Conservation (phyloP, 2,329 filamentous ascomycete species). For the Pseudonectria buxi region DNA sequence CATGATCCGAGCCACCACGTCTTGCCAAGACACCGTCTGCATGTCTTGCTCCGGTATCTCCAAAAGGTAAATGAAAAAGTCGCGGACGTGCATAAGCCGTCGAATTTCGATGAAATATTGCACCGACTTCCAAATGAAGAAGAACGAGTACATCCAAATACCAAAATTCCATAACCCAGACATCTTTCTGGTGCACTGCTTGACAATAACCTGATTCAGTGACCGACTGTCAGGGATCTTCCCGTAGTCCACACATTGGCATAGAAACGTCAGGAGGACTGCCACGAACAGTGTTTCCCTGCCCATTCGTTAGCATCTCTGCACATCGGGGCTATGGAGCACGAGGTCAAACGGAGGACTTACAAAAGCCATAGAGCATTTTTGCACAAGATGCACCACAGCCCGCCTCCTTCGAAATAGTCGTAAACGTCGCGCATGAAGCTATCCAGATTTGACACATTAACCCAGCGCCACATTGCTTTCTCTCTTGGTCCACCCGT, state of each 20-base stretch:
- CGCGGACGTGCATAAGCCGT: slow-evolving; percentile 67
- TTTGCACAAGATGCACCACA: slow-evolving; percentile 76
- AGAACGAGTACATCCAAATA: slow-evolving; percentile 78
- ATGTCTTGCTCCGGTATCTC: slow-evolving; percentile 79
- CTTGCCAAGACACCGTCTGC: slow-evolving; percentile 91
- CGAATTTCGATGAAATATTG: slow-evolving; percentile 68
- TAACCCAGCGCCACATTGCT: slow-evolving; percentile 89
- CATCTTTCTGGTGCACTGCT: slow-evolving; percentile 70
- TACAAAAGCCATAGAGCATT: slow-evolving; percentile 67
- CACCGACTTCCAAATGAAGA: slow-evolving; percentile 75
- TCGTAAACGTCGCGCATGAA: slow-evolving; percentile 81
- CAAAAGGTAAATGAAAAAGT: slow-evolving; percentile 78
- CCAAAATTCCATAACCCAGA: slow-evolving; percentile 69
- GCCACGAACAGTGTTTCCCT: slow-evolving; percentile 79
- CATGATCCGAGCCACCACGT: slow-evolving; percentile 81
- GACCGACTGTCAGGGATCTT: slow-evolving; percentile 60
- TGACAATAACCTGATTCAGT: slow-evolving; percentile 51
- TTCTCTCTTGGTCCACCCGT: slow-evolving; percentile 51
- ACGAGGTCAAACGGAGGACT: slow-evolving; percentile 24
- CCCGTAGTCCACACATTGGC: slow-evolving; percentile 77
- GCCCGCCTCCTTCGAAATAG: slow-evolving; percentile 76
- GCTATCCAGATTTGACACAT: slow-evolving; percentile 80
- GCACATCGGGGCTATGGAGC: no score
- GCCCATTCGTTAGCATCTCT: slow-evolving; percentile 4
- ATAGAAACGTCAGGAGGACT: slow-evolving; percentile 73